Percentiles rank a stretch among this genome's conserved stretches.
Conservation (phyloP, 23 red algal genomes). For the Agarophyton chilense region DNA sequence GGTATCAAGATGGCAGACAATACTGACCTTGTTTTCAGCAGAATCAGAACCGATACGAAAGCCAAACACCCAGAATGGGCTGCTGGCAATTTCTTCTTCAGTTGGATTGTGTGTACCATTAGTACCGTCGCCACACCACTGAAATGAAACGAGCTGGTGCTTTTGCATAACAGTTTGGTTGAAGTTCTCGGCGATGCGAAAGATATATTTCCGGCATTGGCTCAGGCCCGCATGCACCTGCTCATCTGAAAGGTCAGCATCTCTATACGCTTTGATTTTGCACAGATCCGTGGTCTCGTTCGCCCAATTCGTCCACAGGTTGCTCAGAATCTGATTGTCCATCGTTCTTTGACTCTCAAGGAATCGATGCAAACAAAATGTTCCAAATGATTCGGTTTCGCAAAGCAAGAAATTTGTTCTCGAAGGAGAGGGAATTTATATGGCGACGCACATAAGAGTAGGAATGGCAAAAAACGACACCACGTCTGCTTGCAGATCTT, state of each 20-base stretch:
- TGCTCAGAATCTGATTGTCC: neutral
- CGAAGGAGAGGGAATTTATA: no score
- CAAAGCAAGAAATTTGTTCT: neutral
- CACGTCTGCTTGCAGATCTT: no score
- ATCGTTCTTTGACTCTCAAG: neutral
- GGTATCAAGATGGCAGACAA: slow-evolving; percentile 61
- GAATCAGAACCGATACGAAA: slow-evolving; percentile 38
- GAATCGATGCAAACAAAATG: neutral
- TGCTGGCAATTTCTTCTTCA: neutral
- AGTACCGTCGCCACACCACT: slow-evolving; percentile 18
- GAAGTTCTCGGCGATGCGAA: neutral
- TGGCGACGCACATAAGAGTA: no score
- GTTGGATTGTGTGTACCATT: slow-evolving; percentile 3
- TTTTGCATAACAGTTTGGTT: slow-evolving; percentile 1
- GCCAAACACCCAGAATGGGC: slow-evolving; percentile 35
- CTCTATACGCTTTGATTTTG: slow-evolving; percentile 4
- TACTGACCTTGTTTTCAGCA: slow-evolving; percentile 11
- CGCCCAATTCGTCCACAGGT: slow-evolving; percentile 28
- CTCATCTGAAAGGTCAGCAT: slow-evolving; percentile 21
- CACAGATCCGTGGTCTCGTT: slow-evolving; percentile 37
- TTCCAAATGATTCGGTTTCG: no score
- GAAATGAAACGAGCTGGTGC: slow-evolving; percentile 7
- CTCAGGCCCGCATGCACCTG: neutral
- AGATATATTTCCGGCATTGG: neutral
- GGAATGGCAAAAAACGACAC: no score